Conservation (phyloP, 2,329 filamentous ascomycete species). For the Mycosphaerella sp. region DNA sequence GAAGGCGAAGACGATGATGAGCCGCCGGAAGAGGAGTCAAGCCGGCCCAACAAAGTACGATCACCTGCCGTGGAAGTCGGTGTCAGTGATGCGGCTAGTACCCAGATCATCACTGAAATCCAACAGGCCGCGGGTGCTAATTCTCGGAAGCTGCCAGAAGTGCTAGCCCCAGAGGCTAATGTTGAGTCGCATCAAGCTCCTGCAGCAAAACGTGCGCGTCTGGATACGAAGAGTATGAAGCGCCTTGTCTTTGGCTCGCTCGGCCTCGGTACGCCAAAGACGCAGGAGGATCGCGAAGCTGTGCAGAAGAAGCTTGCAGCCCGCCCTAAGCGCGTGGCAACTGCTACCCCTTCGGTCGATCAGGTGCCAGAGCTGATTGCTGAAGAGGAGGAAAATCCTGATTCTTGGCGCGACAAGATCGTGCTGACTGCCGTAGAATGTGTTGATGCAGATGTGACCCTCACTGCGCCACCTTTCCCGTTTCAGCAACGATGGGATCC, state of each 20-base stretch:
- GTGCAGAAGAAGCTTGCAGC: conserved; percentile 49
- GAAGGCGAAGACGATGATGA: conserved; percentile 5
- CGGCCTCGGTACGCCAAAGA: conserved; percentile 62
- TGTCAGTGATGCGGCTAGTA: not conserved
- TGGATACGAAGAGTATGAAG: conserved; percentile 57
- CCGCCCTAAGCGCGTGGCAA: conserved; percentile 9
- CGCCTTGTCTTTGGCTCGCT: conserved; percentile 67
- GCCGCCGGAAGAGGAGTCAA: conserved; percentile 7
- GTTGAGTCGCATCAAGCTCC: conserved; percentile 2
- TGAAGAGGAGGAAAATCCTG: conserved; percentile 43
- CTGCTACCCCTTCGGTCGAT: conserved; percentile 26
- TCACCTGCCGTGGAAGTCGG: not conserved
- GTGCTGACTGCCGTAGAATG: conserved; percentile 77
- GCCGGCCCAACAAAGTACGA: not conserved
- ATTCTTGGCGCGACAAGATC: conserved; percentile 69
- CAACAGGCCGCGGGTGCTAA: conserved; percentile 18
- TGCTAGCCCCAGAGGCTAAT: not conserved
- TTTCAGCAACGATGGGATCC: conserved; percentile 81
- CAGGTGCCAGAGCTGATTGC: not conserved
- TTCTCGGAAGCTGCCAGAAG: not conserved
- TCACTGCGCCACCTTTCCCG: conserved; percentile 78
- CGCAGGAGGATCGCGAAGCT: conserved; percentile 60
- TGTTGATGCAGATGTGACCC: conserved; percentile 58
- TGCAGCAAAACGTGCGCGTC: conserved; percentile 34
- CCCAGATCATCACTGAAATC: conserved; percentile 9